A percentile compares a stretch with the other conserved stretches of the same genome.
Evolutionary conservation across 192 early-diverging fungal genomes (phyloP).

Genomic region (Obelidium mucronatum): DNA sequence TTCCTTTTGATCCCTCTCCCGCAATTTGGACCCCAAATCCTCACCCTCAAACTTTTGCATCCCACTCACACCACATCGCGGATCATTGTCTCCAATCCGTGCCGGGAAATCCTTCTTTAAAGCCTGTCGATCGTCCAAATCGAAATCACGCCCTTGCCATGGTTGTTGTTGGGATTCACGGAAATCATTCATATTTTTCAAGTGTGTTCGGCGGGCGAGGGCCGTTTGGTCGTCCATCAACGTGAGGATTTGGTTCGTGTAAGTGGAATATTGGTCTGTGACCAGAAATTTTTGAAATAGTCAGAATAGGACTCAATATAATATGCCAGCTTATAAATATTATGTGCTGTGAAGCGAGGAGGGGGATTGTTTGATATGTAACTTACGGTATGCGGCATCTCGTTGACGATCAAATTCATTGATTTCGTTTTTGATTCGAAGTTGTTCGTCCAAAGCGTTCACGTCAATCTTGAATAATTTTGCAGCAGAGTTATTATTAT

Average conservation of each 20-base stretch:
- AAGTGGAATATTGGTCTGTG: conserved; percentile 46
- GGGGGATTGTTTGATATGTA: not conserved
- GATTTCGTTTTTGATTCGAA: conserved; percentile 58
- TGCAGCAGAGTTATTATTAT: not conserved
- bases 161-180: conserved; percentile 53
- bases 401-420: conserved; percentile 51
- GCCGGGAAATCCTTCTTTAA: conserved; percentile 57
- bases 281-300: not conserved
- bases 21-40: conserved; percentile 47
- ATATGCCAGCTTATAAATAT: not conserved
- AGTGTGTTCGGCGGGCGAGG: conserved; percentile 33
- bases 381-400: conserved; percentile 52
- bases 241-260: conserved; percentile 55
- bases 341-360: not conserved
- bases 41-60: conserved; percentile 65
- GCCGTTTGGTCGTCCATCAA: conserved; percentile 54
- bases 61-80: conserved; percentile 48
- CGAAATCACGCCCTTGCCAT: conserved; percentile 59
- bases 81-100: conserved; percentile 53
- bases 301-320: no score
- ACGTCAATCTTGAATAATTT: conserved; percentile 56
- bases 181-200: conserved; percentile 51
- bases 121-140: conserved; percentile 61
- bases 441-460: conserved; percentile 61
- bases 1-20: conserved; percentile 51